Evolutionary conservation across 1,284 basidiomycete species (phyloP).

Genomic region (Ganoderma sinense): DNA sequence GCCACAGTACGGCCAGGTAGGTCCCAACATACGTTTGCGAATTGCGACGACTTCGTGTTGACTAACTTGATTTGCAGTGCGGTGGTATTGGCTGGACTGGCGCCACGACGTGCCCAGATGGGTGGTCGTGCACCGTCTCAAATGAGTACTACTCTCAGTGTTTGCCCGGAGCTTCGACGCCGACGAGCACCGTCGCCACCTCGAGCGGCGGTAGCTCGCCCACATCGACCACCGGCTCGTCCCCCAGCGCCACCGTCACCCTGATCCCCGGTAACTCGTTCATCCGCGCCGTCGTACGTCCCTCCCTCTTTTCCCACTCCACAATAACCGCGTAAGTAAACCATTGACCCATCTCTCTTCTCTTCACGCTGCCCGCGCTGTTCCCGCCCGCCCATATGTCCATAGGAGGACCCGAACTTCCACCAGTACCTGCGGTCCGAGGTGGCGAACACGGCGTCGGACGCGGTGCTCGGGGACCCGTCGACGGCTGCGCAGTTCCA

Average conservation of each 20-base stretch:
- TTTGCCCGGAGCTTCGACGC: conserved; percentile 49
- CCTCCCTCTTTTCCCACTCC: not conserved
- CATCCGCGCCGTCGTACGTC: conserved; percentile 66
- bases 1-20: conserved; percentile 40
- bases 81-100: conserved; percentile 53
- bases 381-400: not conserved
- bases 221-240: conserved; percentile 45
- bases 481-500: conserved; percentile 62
- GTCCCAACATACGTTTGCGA: not conserved
- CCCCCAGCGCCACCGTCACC: conserved; percentile 50
- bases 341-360: not conserved
- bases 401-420: conserved; percentile 67
- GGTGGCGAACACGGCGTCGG: conserved; percentile 48
- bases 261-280: conserved; percentile 61
- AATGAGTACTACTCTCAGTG: conserved; percentile 62
- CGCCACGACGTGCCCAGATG: conserved; percentile 53
- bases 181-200: conserved; percentile 33
- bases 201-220: conserved; percentile 32
- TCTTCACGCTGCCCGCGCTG: not conserved
- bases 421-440: conserved; percentile 69
- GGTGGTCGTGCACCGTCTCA: conserved; percentile 54
- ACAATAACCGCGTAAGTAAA: not conserved
- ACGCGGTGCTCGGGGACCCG: conserved; percentile 60
- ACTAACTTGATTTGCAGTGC: conserved; percentile 23
- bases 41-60: too few species aligned